Percentiles rank a stretch among this genome's conserved stretches.
These are phyloP conservation scores for Mycena capillaripes DNA, from an alignment of 768 basidiomycete genomes.

Conservation along the genomic window DNA sequence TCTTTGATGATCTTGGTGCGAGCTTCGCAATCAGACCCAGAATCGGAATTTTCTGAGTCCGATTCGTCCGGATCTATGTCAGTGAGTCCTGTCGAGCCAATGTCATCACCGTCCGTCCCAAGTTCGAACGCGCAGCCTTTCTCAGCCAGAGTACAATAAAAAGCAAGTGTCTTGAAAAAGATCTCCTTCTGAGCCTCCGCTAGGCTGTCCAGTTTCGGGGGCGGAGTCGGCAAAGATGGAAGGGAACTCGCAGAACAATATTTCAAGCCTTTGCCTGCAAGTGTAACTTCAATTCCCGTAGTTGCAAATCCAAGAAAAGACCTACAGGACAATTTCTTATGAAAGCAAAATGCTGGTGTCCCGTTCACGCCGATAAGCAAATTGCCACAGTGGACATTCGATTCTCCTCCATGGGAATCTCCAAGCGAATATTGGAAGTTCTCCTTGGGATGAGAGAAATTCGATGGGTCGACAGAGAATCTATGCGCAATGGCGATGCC, in stretches of 20 bases:
- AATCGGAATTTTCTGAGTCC: not conserved
- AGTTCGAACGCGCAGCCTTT: constrained; percentile 37
- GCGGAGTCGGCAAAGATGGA: not conserved
- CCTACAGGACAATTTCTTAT: constrained; percentile 7
- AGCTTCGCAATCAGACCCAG: not conserved
- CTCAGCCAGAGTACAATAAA: constrained; percentile 38
- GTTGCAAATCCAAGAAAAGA: not conserved
- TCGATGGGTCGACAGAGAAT: constrained; percentile 6
- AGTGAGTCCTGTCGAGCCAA: not conserved
- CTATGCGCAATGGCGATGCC: constrained; percentile 9
- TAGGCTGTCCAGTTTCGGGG: not conserved
- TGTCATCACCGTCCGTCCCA: not conserved
- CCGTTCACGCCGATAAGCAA: not conserved
- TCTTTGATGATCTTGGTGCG: not conserved
- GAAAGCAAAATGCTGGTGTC: not conserved
- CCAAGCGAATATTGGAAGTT: constrained; percentile 21
- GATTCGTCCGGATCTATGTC: not conserved
- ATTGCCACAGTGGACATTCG: not conserved
- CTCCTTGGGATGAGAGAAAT: constrained; percentile 12
- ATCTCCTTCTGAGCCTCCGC: constrained; percentile 32
- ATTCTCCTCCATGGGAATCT: constrained; percentile 6
- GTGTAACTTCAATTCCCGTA: not conserved
- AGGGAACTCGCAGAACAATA: constrained; percentile 1
- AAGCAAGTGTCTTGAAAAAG: constrained; percentile 39
- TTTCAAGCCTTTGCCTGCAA: constrained; percentile 12